These are phyloP conservation scores for Anisodus acutangulus DNA, from an alignment of 257 asterid species.

Conservation along the genomic window DNA sequence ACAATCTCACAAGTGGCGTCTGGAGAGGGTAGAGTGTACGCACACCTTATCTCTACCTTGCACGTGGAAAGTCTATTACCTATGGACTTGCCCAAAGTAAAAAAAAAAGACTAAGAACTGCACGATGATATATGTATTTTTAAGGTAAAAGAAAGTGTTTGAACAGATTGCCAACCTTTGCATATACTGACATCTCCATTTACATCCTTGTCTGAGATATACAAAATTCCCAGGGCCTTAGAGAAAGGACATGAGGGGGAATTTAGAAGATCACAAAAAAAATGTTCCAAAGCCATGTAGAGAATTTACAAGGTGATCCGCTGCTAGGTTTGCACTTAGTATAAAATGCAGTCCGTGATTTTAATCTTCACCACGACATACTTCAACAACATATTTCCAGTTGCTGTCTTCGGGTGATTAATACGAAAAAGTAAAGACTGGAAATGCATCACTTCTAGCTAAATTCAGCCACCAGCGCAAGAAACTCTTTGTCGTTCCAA, in stretches of 20 bases:
- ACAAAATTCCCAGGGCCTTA: background rate
- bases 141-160: background rate
- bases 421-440: background rate
- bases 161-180: background rate
- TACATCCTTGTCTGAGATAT: constrained; percentile 4
- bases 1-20: too few relatives aligned
- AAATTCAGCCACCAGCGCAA: background rate
- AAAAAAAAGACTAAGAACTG: background rate
- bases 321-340: background rate
- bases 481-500: constrained; percentile 28
- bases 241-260: background rate
- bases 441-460: background rate
- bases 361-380: background rate
- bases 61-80: too few relatives aligned
- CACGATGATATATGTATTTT: too few relatives aligned
- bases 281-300: background rate
- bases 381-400: background rate
- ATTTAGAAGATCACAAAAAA: background rate
- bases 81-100: too few relatives aligned
- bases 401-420: background rate
- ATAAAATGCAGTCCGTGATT: background rate
- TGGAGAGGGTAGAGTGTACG: too few relatives aligned
- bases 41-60: too few relatives aligned
- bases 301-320: background rate
- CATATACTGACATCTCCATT: background rate